Base-by-base conservation (phyloP, 805 yeast genomes). In the Hagleromyces aurorensis region DNA sequence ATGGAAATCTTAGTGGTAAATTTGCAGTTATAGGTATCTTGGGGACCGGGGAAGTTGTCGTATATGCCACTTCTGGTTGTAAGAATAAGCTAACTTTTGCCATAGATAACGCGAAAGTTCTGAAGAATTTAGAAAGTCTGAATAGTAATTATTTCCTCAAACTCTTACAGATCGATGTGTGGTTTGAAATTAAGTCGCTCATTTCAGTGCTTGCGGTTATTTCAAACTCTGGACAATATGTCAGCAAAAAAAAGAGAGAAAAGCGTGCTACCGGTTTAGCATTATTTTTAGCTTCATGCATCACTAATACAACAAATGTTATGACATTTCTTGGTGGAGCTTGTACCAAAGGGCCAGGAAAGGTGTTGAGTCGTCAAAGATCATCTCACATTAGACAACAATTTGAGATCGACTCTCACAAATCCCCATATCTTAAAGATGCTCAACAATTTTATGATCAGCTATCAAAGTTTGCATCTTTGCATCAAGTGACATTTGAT, bases 271-370 rank as follows among this genome's bases (percentile, higher is more conserved):
- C 41, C 5, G 52, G 48, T 3, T 23, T 44, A 11, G 43, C 48
- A 7, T 12, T 44, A 9, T 38, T 44, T 14, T 21, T 47, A 6
- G 40, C 44, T 5, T 17, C 37, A 4, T 16, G 34, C 10, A n/a
- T 38, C n/a, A 21, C 13, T 13, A 9, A 11, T 6, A 7, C n/a
- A 9, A 17, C 16, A 13, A 25, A 38, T 20, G 36, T 40, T 6
- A 16, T 42, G 3, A 29, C 39, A 5, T 44, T 46, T 24, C 14
- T 46, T 9, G 25, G 21, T 3, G 52, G 52, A 1, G 47, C 52
- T 9, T 41, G 50, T 25, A 47, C 52, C n/a, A 33, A 27, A 11
- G 48, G 46, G 5, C 37, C 45, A 3, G 52, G 50, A 3, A 47
- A 43, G 29, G 40, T 47, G 3, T 18, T 41, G 4, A 37, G 47